phyloP scores from a whole-genome alignment of 768 basidiomycete genomes.

The Scleroderma citrinum region DNA sequence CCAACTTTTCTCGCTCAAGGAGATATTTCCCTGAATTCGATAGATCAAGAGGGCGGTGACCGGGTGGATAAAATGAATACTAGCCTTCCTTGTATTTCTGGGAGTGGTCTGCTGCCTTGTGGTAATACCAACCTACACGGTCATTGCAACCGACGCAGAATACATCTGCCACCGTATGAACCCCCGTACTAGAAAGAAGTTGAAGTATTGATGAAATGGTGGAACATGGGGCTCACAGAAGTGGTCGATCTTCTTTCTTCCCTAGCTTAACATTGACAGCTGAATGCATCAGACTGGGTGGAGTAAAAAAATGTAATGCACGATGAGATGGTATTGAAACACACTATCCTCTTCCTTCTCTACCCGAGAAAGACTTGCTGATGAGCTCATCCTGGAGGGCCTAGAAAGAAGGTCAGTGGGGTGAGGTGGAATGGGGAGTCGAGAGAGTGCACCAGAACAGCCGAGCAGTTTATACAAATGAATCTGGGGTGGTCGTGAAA shows the following conservation, averaged over 20 bases:
- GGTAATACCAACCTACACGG: constrained; percentile 77
- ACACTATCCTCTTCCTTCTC: constrained; percentile 78
- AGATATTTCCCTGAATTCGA: constrained; percentile 63
- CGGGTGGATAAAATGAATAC: constrained; percentile 7
- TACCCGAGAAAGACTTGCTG: constrained; percentile 78
- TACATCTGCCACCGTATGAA: constrained; percentile 76
- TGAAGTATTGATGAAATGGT: constrained; percentile 1
- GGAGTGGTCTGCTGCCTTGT: constrained; percentile 65
- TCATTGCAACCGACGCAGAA: constrained; percentile 78
- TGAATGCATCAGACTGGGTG: constrained; percentile 63
- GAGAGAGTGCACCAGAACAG: constrained; percentile 48
- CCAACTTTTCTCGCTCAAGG: constrained; percentile 69
- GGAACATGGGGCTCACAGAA: constrained; percentile 44
- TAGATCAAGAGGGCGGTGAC: not conserved
- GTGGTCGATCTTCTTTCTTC: constrained; percentile 63
- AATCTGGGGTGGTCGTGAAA: constrained; percentile 65
- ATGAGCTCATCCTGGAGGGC: constrained; percentile 80
- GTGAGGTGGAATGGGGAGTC: not conserved
- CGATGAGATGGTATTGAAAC: constrained; percentile 26
- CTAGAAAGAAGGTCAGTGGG: constrained; percentile 29
- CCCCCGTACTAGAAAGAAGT: constrained; percentile 52
- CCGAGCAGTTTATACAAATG: constrained; percentile 64
- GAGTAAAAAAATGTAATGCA: not conserved
- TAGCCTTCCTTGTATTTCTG: constrained; percentile 87
- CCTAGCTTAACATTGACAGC: constrained; percentile 73